Evolutionary conservation across 495 filamentous ascomycete species (phyloP), one percentile per base, ranked within the genome.

Genomic region (Daldinia vernicosa): DNA sequence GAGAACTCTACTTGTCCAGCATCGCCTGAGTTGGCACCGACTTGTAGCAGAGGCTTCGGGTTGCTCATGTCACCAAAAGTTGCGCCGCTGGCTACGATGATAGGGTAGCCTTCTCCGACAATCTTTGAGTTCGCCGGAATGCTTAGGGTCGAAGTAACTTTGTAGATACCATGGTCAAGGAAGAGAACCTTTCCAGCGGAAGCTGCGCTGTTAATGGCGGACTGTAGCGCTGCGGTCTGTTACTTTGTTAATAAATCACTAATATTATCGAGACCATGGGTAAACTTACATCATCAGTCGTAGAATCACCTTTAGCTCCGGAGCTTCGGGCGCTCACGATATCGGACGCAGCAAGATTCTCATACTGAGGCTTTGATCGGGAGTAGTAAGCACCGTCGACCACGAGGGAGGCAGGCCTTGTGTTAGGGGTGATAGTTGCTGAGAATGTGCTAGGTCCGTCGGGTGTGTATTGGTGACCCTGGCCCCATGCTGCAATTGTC

Each of bases 21-120:
- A 59, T 95, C 91, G 19, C 93, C 93, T 17, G 88, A 84, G 26
- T 88, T 80, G 14, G 88, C 80, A n/a, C 94, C 94, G 43, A 97
- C 87, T 70, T 92, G 87, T 35, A 93, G 85, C 3, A 92, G 88
- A 0, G 90, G 87, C 39, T 80, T 77, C 19, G 95, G 94, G 77
- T 90, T 91, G 57, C 76, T 84, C 55, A 89, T 83, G 73, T 94
- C 87, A 54, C 87, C 82, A 78, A 96, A 98, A 27, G 85, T 85
- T 19, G 66, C 40, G 28, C 92, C 93, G n/a, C 88, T 83, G 19
- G 91, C 93, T 85, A 97, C 89, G 74, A 98, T 93, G 39, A 94
- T 80, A 27, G 95, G 88, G 88, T 90, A 98, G 62, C 93, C 88
- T 77, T 98, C 94, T 70, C 95, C 95, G 26, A 90, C 87, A 72